These are phyloP conservation scores for Claviceps spartinae DNA, from an alignment of 2,329 filamentous ascomycete genomes.

Conservation along the genomic window DNA sequence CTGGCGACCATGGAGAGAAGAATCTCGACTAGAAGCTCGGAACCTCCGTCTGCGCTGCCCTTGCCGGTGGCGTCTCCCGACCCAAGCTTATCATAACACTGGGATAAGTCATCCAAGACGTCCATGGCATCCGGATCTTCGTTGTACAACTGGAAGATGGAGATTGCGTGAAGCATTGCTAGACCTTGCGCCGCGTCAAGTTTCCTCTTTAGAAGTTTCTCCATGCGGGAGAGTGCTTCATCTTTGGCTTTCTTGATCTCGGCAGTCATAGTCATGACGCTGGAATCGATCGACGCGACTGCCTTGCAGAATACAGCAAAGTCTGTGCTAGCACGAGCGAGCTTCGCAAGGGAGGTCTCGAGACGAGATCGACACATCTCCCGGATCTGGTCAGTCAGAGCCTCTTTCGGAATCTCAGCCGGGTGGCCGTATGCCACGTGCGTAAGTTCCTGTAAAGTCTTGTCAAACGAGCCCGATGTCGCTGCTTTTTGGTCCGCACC, in stretches of 20 bases:
- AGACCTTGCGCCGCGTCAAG: conserved; percentile 44
- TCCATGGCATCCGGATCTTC: conserved; percentile 76
- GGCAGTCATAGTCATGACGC: conserved; percentile 40
- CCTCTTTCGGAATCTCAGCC: conserved; percentile 25
- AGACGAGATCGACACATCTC: conserved; percentile 43
- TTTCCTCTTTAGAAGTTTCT: conserved; percentile 35
- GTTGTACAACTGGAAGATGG: conserved; percentile 80
- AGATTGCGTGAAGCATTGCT: conserved; percentile 68
- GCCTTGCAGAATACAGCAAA: conserved; percentile 40
- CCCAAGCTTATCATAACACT: conserved; percentile 56
- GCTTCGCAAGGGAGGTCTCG: conserved; percentile 42
- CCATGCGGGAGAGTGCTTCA: conserved; percentile 37
- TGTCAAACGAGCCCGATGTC: conserved; percentile 15
- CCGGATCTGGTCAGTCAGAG: conserved; percentile 37
- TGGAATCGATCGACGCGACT: conserved; percentile 38
- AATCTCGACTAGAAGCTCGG: conserved; percentile 72
- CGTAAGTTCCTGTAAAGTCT: conserved; percentile 38
- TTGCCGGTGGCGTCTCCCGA: conserved; percentile 30
- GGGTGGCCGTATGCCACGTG: conserved; percentile 40
- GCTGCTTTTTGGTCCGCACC: conserved; percentile 16
- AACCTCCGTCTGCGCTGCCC: conserved; percentile 41
- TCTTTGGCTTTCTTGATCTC: conserved; percentile 39
- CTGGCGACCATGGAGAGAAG: conserved; percentile 81
- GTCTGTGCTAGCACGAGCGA: conserved; percentile 40
- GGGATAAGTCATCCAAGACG: conserved; percentile 67